A percentile compares a stretch with the other conserved stretches of the same genome.
phyloP scores from a whole-genome alignment of 345 rosid genomes.

The Aegle marmelos region DNA sequence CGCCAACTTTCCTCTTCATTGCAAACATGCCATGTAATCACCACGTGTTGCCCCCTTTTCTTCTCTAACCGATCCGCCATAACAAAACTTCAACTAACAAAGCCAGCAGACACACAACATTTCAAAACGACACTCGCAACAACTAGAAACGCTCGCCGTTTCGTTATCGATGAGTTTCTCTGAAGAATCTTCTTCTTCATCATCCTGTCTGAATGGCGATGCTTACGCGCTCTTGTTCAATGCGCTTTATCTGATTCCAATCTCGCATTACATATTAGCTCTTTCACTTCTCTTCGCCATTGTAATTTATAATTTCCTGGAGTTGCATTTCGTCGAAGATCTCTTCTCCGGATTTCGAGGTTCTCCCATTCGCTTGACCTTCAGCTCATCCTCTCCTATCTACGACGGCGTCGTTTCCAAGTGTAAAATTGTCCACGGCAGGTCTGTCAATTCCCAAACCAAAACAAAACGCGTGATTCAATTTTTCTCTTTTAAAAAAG shows the following conservation, averaged over 20 bases:
- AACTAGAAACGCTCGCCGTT: neutral
- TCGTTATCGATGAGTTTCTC: neutral
- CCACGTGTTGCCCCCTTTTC: neutral
- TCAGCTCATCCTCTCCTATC: slow-evolving; percentile 42
- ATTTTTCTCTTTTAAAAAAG: neutral
- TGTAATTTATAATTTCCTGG: slow-evolving; percentile 64
- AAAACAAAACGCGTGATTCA: neutral
- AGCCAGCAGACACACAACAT: neutral
- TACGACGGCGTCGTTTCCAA: slow-evolving; percentile 62
- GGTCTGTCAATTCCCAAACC: slow-evolving; percentile 28
- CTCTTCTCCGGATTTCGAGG: slow-evolving; percentile 40
- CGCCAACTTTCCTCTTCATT: neutral
- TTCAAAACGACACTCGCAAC: neutral
- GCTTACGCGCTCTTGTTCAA: slow-evolving; percentile 47
- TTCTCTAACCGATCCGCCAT: neutral
- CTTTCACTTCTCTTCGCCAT: slow-evolving; percentile 19
- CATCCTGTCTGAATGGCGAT: neutral
- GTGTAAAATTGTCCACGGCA: slow-evolving; percentile 63
- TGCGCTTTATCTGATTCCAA: slow-evolving; percentile 50
- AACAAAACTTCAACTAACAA: neutral
- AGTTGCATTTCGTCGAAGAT: slow-evolving; percentile 68
- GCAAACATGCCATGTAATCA: neutral
- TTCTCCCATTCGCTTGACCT: slow-evolving; percentile 39
- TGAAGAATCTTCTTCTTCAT: slow-evolving; percentile 24
- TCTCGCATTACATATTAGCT: slow-evolving; percentile 44